Percentiles rank a stretch among this genome's conserved stretches.
Evolutionary conservation across 768 basidiomycete genomes (phyloP).

Genomic region (Gautieria morchelliformis): DNA sequence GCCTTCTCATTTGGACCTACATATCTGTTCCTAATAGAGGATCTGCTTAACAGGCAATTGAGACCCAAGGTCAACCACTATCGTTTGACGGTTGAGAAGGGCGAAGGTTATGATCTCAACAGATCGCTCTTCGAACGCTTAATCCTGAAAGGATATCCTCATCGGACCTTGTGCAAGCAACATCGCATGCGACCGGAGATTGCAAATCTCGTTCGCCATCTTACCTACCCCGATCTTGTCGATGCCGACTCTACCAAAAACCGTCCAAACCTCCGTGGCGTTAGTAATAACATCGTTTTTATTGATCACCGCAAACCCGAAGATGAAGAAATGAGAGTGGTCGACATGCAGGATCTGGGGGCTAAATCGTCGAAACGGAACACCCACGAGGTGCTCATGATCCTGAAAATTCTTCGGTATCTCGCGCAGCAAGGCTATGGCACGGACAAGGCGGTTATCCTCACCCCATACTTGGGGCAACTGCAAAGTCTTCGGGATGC

Average conservation of each 20-base stretch:
- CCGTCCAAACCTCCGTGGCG: slow-evolving; percentile 44
- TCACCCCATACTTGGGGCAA: slow-evolving; percentile 66
- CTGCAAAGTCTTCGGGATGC: slow-evolving; percentile 38
- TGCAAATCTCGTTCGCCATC: slow-evolving; percentile 44
- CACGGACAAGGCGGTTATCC: slow-evolving; percentile 47
- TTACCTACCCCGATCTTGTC: slow-evolving; percentile 56
- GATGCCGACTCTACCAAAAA: slow-evolving; percentile 45
- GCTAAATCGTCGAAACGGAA: slow-evolving; percentile 54
- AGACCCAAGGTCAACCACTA: slow-evolving; percentile 68
- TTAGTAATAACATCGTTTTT: slow-evolving; percentile 51
- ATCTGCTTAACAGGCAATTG: slow-evolving; percentile 63
- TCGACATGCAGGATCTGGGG: slow-evolving; percentile 37
- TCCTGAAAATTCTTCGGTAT: slow-evolving; percentile 55
- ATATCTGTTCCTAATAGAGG: no score
- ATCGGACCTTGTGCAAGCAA: slow-evolving; percentile 43
- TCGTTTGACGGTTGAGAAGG: slow-evolving; percentile 54
- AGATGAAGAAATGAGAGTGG: slow-evolving; percentile 32
- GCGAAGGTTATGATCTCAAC: slow-evolving; percentile 58
- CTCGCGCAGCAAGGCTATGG: slow-evolving; percentile 60
- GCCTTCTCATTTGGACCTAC: no score
- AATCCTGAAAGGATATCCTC: slow-evolving; percentile 52
- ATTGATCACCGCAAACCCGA: slow-evolving; percentile 49
- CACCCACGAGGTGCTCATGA: slow-evolving; percentile 44
- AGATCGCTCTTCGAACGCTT: slow-evolving; percentile 61
- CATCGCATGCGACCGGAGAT: slow-evolving; percentile 75